Percentiles rank a stretch among this genome's conserved stretches.
Conservation (phyloP, 305 asterid genomes). For the Fraxinus floribunda region DNA sequence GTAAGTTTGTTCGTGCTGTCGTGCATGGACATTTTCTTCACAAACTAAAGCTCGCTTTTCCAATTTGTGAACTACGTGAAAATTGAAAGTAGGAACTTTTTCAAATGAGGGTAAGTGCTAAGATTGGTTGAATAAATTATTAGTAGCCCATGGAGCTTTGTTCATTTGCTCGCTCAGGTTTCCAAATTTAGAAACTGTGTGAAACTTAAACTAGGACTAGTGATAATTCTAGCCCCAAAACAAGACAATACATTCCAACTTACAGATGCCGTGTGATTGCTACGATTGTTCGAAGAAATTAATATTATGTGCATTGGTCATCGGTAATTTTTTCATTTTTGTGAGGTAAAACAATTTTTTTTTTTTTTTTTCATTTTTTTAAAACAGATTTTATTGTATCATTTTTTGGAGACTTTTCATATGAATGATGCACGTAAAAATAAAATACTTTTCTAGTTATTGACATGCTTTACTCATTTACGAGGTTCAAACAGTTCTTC, state of each 20-base stretch:
- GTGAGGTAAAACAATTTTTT: neutral
- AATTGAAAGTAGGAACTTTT: neutral
- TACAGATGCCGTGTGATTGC: neutral
- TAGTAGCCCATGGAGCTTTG: neutral
- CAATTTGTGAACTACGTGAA: neutral
- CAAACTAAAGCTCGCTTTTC: neutral
- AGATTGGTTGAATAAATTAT: neutral
- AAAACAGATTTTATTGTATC: neutral
- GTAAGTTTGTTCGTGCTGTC: neutral
- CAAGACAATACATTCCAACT: neutral
- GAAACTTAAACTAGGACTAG: neutral
- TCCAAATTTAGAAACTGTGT: neutral
- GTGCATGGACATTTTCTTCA: neutral
- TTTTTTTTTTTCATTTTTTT: neutral
- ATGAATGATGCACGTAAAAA: neutral
- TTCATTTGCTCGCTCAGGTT: neutral
- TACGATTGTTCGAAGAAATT: neutral
- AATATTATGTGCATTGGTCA: neutral
- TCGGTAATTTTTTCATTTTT: neutral
- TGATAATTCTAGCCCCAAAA: neutral
- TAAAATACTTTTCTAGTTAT: neutral
- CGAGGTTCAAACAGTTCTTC: neutral
- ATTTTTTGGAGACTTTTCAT: neutral
- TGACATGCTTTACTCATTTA: neutral
- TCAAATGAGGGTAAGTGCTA: neutral